Percentiles rank a stretch among this genome's conserved stretches.
Conservation (phyloP, 2,329 filamentous ascomycete genomes). For the Fusarium sp. region DNA sequence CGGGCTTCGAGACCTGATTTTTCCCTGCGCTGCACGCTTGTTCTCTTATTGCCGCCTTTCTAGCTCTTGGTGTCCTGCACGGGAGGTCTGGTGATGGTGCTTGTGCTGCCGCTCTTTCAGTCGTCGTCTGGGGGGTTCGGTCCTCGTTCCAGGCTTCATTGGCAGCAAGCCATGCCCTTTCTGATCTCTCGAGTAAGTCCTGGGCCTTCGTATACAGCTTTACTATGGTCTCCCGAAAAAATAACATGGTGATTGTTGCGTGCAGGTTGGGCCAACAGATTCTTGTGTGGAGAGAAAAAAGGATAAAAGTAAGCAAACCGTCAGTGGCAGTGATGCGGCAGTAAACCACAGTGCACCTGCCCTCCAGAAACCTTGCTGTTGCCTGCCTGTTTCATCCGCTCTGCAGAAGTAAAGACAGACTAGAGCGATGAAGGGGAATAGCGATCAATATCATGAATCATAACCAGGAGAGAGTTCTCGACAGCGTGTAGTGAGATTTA, state of each 20-base stretch:
- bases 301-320: background rate
- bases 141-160: constrained; percentile 14
- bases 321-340: background rate
- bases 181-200: background rate
- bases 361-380: background rate
- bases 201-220: background rate
- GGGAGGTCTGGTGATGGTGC: too few species aligned
- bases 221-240: background rate
- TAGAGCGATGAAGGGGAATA: background rate
- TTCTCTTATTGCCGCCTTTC: background rate
- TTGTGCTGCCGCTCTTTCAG: too few species aligned
- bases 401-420: background rate
- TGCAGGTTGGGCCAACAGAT: background rate
- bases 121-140: background rate
- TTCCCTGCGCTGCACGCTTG: background rate
- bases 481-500: background rate
- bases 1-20: background rate
- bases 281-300: background rate
- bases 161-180: constrained; percentile 2
- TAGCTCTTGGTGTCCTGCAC: too few species aligned
- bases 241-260: background rate
- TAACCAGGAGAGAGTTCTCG: background rate
- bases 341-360: background rate
- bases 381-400: background rate
- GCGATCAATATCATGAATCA: background rate